phyloP scores from a whole-genome alignment of 2,329 filamentous ascomycete species.

The Tolypocladium ovalisporum region DNA sequence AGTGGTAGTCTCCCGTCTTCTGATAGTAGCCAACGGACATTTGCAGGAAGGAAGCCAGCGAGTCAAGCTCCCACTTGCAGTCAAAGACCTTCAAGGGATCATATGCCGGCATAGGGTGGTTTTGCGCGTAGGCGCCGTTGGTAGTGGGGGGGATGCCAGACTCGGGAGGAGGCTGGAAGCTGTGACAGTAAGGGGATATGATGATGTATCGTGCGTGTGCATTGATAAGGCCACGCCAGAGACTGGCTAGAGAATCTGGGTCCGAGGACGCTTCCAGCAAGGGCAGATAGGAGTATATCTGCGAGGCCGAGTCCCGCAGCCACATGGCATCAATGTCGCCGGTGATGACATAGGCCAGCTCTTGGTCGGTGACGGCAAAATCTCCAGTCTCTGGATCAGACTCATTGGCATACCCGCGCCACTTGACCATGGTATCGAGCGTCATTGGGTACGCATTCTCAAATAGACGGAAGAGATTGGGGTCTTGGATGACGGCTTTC shows the following conservation, averaged over 20 bases:
- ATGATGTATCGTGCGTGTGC: not conserved
- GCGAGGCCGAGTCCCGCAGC: not conserved
- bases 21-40: not conserved
- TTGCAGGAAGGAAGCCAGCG: not conserved
- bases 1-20: not conserved
- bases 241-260: not conserved
- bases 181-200: not conserved
- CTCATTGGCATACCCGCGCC: not conserved
- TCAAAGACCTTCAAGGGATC: not conserved
- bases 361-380: not conserved
- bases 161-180: not conserved
- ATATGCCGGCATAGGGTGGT: not conserved
- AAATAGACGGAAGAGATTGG: not conserved
- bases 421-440: not conserved
- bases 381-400: not conserved
- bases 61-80: not conserved
- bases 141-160: not conserved
- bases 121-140: not conserved
- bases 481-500: not conserved
- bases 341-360: not conserved
- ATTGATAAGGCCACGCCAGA: not conserved
- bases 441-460: not conserved
- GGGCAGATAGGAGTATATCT: not conserved
- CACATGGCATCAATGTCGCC: not conserved
- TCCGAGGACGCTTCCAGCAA: not conserved